Base-by-base conservation (phyloP, 2,329 filamentous ascomycete genomes). In the Periconia macrospinosa region DNA sequence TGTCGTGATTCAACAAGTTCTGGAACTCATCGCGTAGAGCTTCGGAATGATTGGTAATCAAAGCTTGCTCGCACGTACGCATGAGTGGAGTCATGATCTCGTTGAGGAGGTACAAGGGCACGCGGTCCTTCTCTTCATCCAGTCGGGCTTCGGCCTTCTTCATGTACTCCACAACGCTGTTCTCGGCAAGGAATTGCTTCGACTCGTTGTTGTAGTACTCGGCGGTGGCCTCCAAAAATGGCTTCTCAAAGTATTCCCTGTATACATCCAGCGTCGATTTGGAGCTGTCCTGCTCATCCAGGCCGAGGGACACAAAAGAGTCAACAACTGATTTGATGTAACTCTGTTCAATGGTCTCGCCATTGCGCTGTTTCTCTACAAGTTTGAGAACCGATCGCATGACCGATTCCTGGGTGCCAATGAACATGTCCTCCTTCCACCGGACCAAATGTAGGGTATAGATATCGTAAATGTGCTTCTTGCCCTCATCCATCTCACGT, bases 161-260 rank as follows among this genome's bases (percentile, higher is more conserved):
- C 94, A 99, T 97, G 77, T 97, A 99, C 71, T 99, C 94, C 33
- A 99, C 92, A 3, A 99, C 92, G 59, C 90, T 96, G 73, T 99
- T 99, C 74, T 97, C 93, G 11, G 92, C 90, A 33, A 99, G 86
- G 70, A 99, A 99, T 59, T 92, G 89, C 66, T 91, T 91, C 18
- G 94, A 97, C 74, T 99, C 95, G 44, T 89, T 87, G 64, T 91
- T 83, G 74, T 99, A 99, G 77, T 96, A 99, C 30, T 82, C 78
- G 64, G 84, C 86, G 10, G 94, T 99, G 2, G 92, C 91, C 6
- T 83, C 82, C 49, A 99, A 83, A 82, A 97, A 99, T 0, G 95
- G 94, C 66, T 84, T 86, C 78, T 99, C 93, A 70, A 99, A 99
- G 77, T 92, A 90, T 72, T 83, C 87, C 63, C 92, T 86, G 78